These are phyloP conservation scores for Clarireedia monteithiana DNA, from an alignment of 2,329 filamentous ascomycete genomes.

Conservation along the genomic window DNA sequence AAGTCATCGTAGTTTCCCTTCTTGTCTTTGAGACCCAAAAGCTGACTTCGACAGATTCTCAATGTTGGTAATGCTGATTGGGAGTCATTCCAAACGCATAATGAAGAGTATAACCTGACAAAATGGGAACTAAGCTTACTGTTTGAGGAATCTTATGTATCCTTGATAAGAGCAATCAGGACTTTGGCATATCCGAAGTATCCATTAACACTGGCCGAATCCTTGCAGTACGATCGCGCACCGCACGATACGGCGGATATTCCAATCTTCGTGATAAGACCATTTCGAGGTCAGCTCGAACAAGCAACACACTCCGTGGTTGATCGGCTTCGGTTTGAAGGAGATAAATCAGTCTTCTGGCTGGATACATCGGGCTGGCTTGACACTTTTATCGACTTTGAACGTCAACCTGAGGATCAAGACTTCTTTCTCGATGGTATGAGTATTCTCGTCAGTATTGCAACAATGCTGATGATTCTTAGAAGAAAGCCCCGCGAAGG, in stretches of 20 bases:
- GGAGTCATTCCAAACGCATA: slow-evolving; percentile 26
- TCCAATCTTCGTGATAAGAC: slow-evolving; percentile 33
- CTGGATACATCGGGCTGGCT: slow-evolving; percentile 35
- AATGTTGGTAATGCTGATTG: slow-evolving; percentile 29
- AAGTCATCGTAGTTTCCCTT: slow-evolving; percentile 25
- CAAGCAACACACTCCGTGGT: slow-evolving; percentile 30
- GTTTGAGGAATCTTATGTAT: slow-evolving; percentile 31
- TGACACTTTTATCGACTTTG: slow-evolving; percentile 21
- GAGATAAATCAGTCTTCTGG: slow-evolving; percentile 32
- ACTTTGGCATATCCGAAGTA: slow-evolving; percentile 20
- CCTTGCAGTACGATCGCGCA: slow-evolving; percentile 10
- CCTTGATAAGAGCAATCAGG: slow-evolving; percentile 30
- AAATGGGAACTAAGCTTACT: slow-evolving; percentile 23
- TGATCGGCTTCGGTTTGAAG: slow-evolving; percentile 28
- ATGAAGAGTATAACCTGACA: slow-evolving; percentile 26
- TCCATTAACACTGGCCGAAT: slow-evolving; percentile 7
- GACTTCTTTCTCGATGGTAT: slow-evolving; percentile 29
- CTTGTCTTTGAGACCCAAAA: neutral
- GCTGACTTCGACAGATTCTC: slow-evolving; percentile 21
- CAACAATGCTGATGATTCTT: neutral
- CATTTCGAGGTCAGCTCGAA: slow-evolving; percentile 29
- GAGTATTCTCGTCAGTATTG: neutral
- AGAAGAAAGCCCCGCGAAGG: slow-evolving; percentile 20
- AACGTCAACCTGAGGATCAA: slow-evolving; percentile 17
- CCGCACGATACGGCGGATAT: slow-evolving; percentile 22